Conservation (phyloP, 106 monocot genomes). For the Apostasia ramifera region DNA sequence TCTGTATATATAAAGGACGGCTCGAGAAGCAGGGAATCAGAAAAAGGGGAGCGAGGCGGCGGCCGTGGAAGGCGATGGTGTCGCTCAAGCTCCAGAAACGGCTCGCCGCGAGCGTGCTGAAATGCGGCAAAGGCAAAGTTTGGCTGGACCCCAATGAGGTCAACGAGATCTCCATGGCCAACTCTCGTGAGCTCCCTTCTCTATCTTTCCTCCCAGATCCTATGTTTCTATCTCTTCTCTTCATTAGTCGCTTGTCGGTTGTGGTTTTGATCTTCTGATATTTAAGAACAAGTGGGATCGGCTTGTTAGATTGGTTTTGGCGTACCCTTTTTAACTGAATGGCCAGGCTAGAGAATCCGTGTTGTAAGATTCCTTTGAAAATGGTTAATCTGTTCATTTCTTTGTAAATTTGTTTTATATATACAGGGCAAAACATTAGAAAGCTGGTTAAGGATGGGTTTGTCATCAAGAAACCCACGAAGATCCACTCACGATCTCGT, state of each 20-base stretch:
- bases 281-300: no score
- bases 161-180: constrained; percentile 39
- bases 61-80: constrained; percentile 17
- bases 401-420: no score
- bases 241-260: no score
- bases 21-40: no score
- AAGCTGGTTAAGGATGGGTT: constrained; percentile 83
- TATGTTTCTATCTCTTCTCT: no score
- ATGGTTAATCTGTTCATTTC: no score
- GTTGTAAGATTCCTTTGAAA: no score
- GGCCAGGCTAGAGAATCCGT: no score
- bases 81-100: constrained; percentile 33
- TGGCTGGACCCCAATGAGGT: constrained; percentile 50
- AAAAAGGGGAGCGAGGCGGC: no score
- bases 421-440: constrained; percentile 67
- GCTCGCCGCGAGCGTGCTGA: constrained; percentile 37
- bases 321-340: no score
- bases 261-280: not conserved
- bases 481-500: constrained; percentile 73
- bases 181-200: constrained; percentile 17
- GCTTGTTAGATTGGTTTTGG: no score
- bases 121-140: constrained; percentile 35
- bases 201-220: not conserved
- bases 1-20: no score
- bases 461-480: constrained; percentile 60